phyloP scores from a whole-genome alignment of 208 protist species.

The Trypanosoma mega region DNA sequence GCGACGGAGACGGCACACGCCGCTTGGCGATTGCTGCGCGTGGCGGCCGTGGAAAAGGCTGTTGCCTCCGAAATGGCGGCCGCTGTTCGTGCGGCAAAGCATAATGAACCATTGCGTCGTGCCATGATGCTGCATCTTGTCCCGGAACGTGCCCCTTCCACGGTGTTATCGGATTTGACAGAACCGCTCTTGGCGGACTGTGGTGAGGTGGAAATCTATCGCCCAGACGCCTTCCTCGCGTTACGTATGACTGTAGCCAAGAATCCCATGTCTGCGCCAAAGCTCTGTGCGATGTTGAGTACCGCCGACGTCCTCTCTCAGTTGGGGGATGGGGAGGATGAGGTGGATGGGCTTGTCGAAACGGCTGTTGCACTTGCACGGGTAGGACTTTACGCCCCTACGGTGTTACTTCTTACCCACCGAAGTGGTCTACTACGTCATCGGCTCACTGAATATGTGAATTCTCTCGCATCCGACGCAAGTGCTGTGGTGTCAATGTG shows the following conservation, averaged over 20 bases:
- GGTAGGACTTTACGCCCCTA: conserved; percentile 39
- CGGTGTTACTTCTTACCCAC: conserved; percentile 75
- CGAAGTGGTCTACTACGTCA: conserved; percentile 51
- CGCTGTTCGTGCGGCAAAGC: conserved; percentile 56
- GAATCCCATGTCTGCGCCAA: conserved; percentile 12
- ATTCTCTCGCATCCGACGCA: conserved; percentile 27
- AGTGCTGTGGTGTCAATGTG: conserved; percentile 49
- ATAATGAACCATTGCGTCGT: conserved; percentile 55
- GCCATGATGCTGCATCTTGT: conserved; percentile 67
- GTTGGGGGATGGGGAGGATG: conserved; percentile 32
- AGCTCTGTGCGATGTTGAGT: conserved; percentile 30
- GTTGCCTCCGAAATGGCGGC: conserved; percentile 50
- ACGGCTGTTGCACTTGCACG: conserved; percentile 61
- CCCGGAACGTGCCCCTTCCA: conserved; percentile 30
- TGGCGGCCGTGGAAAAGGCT: conserved; percentile 39
- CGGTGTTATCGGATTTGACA: conserved; percentile 35
- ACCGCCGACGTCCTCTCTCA: conserved; percentile 66
- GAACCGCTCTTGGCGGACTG: conserved; percentile 63
- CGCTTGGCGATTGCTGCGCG: conserved; percentile 58
- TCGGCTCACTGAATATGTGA: conserved; percentile 17
- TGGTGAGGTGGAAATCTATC: conserved; percentile 67
- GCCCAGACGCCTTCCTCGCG: conserved; percentile 82
- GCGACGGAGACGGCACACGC: conserved; percentile 49
- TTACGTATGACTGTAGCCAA: conserved; percentile 42
- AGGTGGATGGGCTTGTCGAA: conserved; percentile 46